Base-by-base conservation (phyloP, 163 green algal species). In the Chlorella variabilis region DNA sequence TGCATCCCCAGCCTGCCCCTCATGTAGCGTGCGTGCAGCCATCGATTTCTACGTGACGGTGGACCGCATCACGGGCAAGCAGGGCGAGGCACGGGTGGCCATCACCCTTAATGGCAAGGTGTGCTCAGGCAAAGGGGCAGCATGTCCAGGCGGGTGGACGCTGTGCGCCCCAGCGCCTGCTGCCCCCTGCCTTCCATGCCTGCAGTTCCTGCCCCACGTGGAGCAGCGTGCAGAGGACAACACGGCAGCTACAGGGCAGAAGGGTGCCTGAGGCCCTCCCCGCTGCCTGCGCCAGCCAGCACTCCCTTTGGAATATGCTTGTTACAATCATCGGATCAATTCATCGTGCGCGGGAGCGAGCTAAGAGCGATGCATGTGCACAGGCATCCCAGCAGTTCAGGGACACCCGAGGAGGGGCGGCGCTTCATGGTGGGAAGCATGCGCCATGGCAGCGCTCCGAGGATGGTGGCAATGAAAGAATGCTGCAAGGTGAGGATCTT, bases 51-150 rank as follows among this genome's bases (percentile, higher is more conserved):
- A 81, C 63, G 51, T 42, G 20, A 86, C 83, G 0, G 49, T 94
- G 29, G 82, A 92, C 51, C 85, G 87, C 34, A 73, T 91, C 31
- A 82, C 80, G 45, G 91, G 91, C 41, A 89, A 83, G n/a, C 27
- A 77, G 18, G 91, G 91, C 18, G 90, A 94, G 65, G 78, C 87
- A 41, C 82, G 91, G 1, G 71, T 93, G 20, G 81, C 90, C 38
- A 88, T 95, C 61, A 90, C 82, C 6, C 85, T 95, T 41, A 95
- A 94, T 71, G 91, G 90, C 66, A 89, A 89, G 78, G 49, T 59
- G 62, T n/a, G n/a, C n/a, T n/a, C n/a, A n/a, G n/a, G n/a, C n/a
- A n/a, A 27, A 2, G n/a, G 31, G 18, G 34, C 4, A 70, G 6
- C 29, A 27, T 31, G 13, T 4, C 31, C 31, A 11, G 3, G 65